A percentile compares a stretch with the other conserved stretches of the same genome.
These are phyloP conservation scores for Myochromella boudieri DNA, from an alignment of 768 basidiomycete species.

Conservation along the genomic window DNA sequence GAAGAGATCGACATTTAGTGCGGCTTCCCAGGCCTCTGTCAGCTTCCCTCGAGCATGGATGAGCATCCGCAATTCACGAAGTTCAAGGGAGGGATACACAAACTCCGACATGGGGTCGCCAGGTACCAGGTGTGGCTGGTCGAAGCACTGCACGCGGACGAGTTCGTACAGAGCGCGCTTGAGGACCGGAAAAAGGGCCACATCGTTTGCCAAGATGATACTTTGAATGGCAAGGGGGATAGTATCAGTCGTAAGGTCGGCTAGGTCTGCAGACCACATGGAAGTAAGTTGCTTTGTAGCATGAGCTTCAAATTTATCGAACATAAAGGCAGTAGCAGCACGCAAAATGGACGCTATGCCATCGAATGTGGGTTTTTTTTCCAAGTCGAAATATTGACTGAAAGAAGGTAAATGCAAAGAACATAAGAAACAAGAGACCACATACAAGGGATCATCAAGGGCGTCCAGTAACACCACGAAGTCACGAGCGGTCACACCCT, in stretches of 20 bases:
- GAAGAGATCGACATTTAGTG: no score
- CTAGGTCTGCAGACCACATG: conserved; percentile 32
- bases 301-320: conserved; percentile 26
- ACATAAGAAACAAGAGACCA: not conserved
- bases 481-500: conserved; percentile 22
- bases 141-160: conserved; percentile 27
- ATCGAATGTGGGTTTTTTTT: conserved; percentile 25
- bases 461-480: conserved; percentile 30
- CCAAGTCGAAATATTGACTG: conserved; percentile 14
- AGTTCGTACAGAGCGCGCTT: conserved; percentile 41
- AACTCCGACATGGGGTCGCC: not conserved
- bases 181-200: conserved; percentile 26
- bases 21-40: no score
- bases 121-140: conserved; percentile 15
- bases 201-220: conserved; percentile 30
- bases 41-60: no score
- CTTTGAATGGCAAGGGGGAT: conserved; percentile 27
- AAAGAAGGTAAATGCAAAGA: not conserved
- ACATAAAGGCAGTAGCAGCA: conserved; percentile 32
- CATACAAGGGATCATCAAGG: conserved; percentile 33
- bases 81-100: not conserved
- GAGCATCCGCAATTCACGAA: no score
- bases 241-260: conserved; percentile 16
- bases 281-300: conserved; percentile 26
- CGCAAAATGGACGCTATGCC: conserved; percentile 32